These are phyloP conservation scores for Polyporus arcularius DNA, from an alignment of 768 basidiomycete genomes.

Conservation along the genomic window DNA sequence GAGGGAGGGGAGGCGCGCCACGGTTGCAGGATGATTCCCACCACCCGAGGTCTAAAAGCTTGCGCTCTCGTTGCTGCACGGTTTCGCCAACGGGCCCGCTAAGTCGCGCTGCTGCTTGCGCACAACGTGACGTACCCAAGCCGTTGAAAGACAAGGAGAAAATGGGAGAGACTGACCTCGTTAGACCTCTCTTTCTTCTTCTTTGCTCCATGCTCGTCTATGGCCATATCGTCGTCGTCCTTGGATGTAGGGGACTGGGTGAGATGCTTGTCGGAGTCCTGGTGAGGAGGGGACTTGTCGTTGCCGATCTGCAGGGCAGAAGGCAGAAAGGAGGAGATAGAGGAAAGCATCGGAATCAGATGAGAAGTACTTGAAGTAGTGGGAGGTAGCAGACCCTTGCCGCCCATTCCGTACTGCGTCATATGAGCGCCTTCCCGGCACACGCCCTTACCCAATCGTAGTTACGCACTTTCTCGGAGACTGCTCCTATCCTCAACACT, in stretches of 20 bases:
- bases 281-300: conserved; percentile 14
- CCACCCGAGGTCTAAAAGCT: neutral
- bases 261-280: neutral
- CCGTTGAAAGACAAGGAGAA: neutral
- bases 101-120: too few relatives aligned
- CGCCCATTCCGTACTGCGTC: neutral
- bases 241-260: conserved; percentile 7
- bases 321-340: conserved; percentile 26
- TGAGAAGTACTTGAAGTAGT: neutral
- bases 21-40: too few relatives aligned
- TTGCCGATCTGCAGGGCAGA: conserved; percentile 20
- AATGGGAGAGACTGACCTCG: conserved; percentile 42
- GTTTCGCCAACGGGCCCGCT: too few relatives aligned
- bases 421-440: neutral
- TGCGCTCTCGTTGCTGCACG: too few relatives aligned
- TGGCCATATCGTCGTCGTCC: conserved; percentile 18
- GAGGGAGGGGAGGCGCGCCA: too few relatives aligned
- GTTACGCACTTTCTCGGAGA: neutral
- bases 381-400: neutral
- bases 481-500: neutral
- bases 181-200: conserved; percentile 49
- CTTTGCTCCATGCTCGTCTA: conserved; percentile 39
- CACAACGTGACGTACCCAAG: too few relatives aligned
- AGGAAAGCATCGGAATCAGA: conserved; percentile 25
- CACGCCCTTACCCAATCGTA: neutral